Evolutionary conservation across 441 rosid genomes (phyloP).

Genomic region (Pelargonium citronellum): DNA sequence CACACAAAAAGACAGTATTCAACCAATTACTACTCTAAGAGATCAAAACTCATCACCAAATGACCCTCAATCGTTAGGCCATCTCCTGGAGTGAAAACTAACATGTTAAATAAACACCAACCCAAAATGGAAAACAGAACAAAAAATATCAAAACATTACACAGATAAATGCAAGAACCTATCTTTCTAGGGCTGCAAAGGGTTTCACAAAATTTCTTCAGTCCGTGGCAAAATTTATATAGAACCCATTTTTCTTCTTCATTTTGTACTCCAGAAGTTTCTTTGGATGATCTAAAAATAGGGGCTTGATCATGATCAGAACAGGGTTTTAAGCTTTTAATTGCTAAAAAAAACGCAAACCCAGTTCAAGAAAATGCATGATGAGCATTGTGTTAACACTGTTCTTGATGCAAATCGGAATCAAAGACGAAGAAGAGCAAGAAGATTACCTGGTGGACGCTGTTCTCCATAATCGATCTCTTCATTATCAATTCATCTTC

Average conservation of each 20-base stretch:
- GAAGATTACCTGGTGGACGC: slow-evolving; percentile 3
- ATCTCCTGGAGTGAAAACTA: not conserved
- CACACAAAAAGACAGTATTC: slow-evolving; percentile 11
- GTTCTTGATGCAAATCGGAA: not conserved
- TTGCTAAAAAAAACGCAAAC: not conserved
- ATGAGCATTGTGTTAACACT: not conserved
- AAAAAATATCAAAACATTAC: not conserved
- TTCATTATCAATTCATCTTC: not conserved
- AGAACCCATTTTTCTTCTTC: not conserved
- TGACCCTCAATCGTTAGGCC: not conserved
- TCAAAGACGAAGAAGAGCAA: not conserved
- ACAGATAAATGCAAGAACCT: not conserved
- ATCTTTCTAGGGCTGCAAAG: not conserved
- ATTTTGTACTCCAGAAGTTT: not conserved
- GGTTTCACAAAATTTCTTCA: not conserved
- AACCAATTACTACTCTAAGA: not conserved
- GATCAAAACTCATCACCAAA: not conserved
- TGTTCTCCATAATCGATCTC: slow-evolving; percentile 1
- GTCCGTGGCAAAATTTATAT: not conserved
- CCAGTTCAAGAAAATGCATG: slow-evolving; percentile 7
- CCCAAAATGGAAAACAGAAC: not conserved
- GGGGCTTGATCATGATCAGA: not conserved
- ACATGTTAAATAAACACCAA: not conserved
- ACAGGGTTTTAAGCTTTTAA: not conserved
- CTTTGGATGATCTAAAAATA: not conserved